These are phyloP conservation scores for Garcia nutans DNA, from an alignment of 345 rosid species.

Conservation along the genomic window DNA sequence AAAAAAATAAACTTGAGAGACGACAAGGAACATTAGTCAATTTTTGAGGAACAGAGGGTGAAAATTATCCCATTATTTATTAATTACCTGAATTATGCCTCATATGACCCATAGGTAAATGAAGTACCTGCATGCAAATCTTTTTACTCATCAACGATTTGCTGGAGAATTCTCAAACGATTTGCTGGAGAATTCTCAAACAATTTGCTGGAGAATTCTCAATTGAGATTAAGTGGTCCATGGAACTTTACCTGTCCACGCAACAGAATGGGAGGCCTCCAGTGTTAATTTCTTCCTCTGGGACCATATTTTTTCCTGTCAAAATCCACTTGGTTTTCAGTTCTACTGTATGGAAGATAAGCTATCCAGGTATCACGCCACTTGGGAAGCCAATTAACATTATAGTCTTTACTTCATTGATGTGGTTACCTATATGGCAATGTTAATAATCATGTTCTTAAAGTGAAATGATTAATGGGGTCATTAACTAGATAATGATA, in stretches of 20 bases:
- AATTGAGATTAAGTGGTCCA: constrained; percentile 22
- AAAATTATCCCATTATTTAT: too few species aligned
- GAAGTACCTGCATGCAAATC: not conserved
- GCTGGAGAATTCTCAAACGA: too few species aligned
- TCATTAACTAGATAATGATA: constrained; percentile 11
- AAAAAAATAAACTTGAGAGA: too few species aligned
- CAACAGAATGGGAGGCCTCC: not conserved
- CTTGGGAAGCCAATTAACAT: constrained; percentile 20
- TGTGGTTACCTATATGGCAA: constrained; percentile 11
- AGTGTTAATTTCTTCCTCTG: constrained; percentile 5
- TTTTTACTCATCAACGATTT: constrained; percentile 8
- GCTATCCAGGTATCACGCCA: constrained; percentile 7
- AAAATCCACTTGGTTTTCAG: constrained; percentile 17
- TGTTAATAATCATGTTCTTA: constrained; percentile 12
- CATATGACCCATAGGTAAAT: not conserved
- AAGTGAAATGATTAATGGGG: constrained; percentile 21
- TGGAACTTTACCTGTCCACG: constrained; percentile 8
- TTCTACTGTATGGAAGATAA: constrained; percentile 12
- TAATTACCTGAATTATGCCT: too few species aligned
- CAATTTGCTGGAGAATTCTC: not conserved
- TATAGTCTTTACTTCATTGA: not conserved
- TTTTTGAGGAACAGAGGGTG: too few species aligned
- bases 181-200: too few species aligned
- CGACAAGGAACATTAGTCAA: too few species aligned
- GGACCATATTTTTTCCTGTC: constrained; percentile 18